phyloP scores from a whole-genome alignment of 352 stramenopile genomes.

The Pythium insidiosum region DNA sequence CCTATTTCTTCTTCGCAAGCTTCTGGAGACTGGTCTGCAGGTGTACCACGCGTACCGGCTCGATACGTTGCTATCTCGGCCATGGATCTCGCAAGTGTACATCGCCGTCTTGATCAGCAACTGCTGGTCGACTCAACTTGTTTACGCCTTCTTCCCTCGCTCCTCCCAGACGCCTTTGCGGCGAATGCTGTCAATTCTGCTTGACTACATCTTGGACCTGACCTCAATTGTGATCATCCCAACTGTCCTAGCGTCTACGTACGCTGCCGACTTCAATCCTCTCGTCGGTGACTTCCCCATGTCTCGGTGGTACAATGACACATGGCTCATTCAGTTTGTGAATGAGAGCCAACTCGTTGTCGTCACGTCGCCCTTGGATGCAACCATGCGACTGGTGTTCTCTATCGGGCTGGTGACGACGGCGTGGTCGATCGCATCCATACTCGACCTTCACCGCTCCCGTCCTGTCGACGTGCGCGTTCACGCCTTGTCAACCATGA shows the following conservation, averaged over 20 bases:
- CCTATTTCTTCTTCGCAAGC: neutral
- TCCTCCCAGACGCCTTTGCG: neutral
- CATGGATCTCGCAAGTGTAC: neutral
- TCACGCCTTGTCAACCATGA: no score
- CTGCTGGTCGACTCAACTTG: neutral
- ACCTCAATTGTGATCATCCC: neutral
- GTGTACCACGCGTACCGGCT: neutral
- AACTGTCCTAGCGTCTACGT: neutral
- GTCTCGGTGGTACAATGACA: neutral
- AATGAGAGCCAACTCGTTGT: conserved; percentile 1
- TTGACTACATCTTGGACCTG: neutral
- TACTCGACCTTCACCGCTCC: no score
- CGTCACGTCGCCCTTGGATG: neutral
- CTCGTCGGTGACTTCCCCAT: neutral
- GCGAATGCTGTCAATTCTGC: neutral
- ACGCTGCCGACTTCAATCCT: neutral
- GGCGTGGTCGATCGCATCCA: conserved; percentile 10
- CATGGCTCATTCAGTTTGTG: neutral
- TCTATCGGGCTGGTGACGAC: conserved; percentile 17
- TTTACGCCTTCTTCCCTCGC: neutral
- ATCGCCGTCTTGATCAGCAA: neutral
- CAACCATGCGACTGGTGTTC: conserved; percentile 10
- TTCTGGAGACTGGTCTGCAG: neutral
- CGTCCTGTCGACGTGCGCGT: no score
- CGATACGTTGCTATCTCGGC: neutral